Evolutionary conservation across 2,329 filamentous ascomycete genomes (phyloP), one percentile per base, ranked within the genome.

Genomic region (Aplosporella prunicola): DNA sequence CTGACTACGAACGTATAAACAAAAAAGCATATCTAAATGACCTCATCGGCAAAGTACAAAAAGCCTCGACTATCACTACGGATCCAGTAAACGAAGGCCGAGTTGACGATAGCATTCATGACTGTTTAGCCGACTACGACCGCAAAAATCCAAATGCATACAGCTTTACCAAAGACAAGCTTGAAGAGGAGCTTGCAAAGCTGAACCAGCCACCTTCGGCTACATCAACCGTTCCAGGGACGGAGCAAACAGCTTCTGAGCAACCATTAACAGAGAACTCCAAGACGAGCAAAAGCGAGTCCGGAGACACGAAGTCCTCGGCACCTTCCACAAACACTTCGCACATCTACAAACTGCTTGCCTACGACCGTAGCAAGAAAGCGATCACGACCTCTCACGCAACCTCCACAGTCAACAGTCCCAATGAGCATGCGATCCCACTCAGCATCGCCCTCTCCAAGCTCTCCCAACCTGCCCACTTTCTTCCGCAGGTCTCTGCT

Each of bases 301-400:
- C n/a, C n/a, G n/a, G n/a, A n/a, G n/a, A n/a, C n/a, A n/a, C n/a
- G n/a, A n/a, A n/a, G n/a, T n/a, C n/a, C n/a, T n/a, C n/a, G n/a
- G n/a, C n/a, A n/a, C n/a, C n/a, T n/a, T n/a, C n/a, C n/a, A n/a
- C n/a, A n/a, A n/a, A n/a, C n/a, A 15, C 20, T 26, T 28, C 28
- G 1, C 35, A 20, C 28, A 9, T 45, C 22, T 54, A 52, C 32
- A 53, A 47, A 4, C 51, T 55, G 16, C 44, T 54, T 0, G 43
- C 52, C 16, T 52, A 55, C 34, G 46, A 59, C 24, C 36, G 52
- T 4, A 38, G 48, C 22, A 50, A 46, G 9, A 20, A 53, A 2
- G 50, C 50, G 3, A 48, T 52, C 5, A 51, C 49, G 13, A 52
- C 46, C 2, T 37, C 39, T 14, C 34, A 41, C 27, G 31, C 42